Conservation (phyloP, 805 yeast species). For the Kodamaea leandrae region DNA sequence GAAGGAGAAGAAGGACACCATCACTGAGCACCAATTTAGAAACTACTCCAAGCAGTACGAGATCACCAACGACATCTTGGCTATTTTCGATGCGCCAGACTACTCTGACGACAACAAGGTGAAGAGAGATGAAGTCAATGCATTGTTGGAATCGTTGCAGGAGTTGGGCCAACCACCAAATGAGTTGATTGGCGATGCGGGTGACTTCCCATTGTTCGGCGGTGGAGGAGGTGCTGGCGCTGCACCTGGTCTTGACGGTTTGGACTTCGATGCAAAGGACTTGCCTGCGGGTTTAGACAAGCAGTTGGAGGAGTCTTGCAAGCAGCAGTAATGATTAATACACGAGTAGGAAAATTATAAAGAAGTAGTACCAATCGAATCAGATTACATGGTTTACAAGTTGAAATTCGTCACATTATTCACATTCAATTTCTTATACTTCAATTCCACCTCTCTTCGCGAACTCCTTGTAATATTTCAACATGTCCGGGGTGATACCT, state of each 20-base stretch:
- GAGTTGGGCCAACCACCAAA: slow-evolving; percentile 78
- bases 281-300: slow-evolving; percentile 52
- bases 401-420: no score
- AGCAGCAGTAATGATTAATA: slow-evolving; percentile 29
- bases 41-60: slow-evolving; percentile 62
- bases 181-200: slow-evolving; percentile 63
- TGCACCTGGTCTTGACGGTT: slow-evolving; percentile 25
- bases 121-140: slow-evolving; percentile 50
- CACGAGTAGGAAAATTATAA: background rate
- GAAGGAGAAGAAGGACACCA: slow-evolving; percentile 44
- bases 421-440: no score
- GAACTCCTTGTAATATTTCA: slow-evolving; percentile 66
- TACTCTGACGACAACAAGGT: slow-evolving; percentile 53
- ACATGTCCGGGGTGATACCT: slow-evolving; percentile 85
- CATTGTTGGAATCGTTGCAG: slow-evolving; percentile 65
- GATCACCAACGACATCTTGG: slow-evolving; percentile 59
- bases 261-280: slow-evolving; percentile 51
- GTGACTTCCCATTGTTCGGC: slow-evolving; percentile 46
- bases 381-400: background rate
- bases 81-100: slow-evolving; percentile 60
- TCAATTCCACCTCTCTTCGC: slow-evolving; percentile 38
- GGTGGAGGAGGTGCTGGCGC: slow-evolving; percentile 19
- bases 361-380: background rate
- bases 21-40: slow-evolving; percentile 46
- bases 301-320: slow-evolving; percentile 57